Evolutionary conservation across 805 yeast species (phyloP), one percentile per base, ranked within the genome.

Genomic region (Metschnikowia lachancei): DNA sequence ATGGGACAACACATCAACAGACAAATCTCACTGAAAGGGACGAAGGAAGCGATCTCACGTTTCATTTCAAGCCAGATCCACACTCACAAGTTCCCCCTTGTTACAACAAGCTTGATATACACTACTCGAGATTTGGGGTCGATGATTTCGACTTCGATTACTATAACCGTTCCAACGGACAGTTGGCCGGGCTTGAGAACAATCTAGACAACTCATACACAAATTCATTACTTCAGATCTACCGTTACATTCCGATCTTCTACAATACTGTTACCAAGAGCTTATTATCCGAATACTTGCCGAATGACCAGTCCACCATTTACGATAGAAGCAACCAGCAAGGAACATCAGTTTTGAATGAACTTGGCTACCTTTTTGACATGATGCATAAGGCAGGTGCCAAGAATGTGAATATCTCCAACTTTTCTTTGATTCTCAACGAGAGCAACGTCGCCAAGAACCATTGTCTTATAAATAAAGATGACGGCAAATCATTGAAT

Each of bases 141-240:
- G 89, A 85, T 55, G 97, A 90, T 63, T 94, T 94, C 66, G 97
- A 92, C 67, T 92, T 94, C 62, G 83, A 79, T 44, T 85, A 82
- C 57, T 92, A 85, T 70, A 92, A 92, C 61, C 73, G 74, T 33
- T 86, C 97, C 0, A 40, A 35, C 14, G 83, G 72, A 45, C 39
- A 47, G 3, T 62, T 53, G 41, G 80, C 97, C 1, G 97, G 98
- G 0, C 71, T 92, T n/a, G 98, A 94, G 63, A 84, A 90, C 9
- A 94, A 90, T 59, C 76, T 85, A 10, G 87, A 85, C 43, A 87
- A 87, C 56, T 77, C 94, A 0, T 80, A 85, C 49, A 59, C 67
- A 30, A 94, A 94, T 62, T 74, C 96, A 0, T 64, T 90, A 22
- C 54, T 94, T 6, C 97, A 94, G 62, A 61, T 92, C 9, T 87